Base-by-base conservation (phyloP, 805 yeast species). In the Blastobotrys attinorum region DNA sequence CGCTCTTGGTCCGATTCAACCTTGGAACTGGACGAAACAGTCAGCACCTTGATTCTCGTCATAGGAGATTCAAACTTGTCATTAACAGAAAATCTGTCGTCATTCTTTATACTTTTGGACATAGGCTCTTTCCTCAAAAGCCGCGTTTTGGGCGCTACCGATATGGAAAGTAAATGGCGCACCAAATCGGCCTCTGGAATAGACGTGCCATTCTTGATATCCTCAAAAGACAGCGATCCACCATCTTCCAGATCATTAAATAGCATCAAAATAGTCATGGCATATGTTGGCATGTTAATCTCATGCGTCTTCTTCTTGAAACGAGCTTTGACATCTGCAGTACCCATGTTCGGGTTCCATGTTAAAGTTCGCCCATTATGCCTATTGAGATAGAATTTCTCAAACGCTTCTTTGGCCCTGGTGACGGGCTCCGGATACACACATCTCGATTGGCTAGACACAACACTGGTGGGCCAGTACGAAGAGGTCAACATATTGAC, bases 271-370 rank as follows among this genome's bases (percentile, higher is more conserved):
- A 92, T 77, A 0, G 84, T 64, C n/a, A 84, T 89, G 10, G 95
- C 82, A 51, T 80, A 78, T 0, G 94, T 72, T 0, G 96, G 81
- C 76, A 88, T 72, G 49, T 79, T 83, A 35, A 89, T 73, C 46
- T 84, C 89, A 56, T 90, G 89, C 1, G 81, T 74, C 39, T 76
- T 73, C 25, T 78, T 73, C 3, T 81, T 79, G 52, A 81, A 83
- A 29, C 79, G 71, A 53, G 83, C 79, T 41, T 83, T 70, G 43
- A 90, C 69, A 54, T 89, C 97, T 46, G 86, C 80, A 4, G 85
- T 77, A 4, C 96, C 95, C 56, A 85, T 75, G 51, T 79, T 79
- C 20, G 89, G 85, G 31, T 87, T 80, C 97, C 97, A 92, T 6
- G 65, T 66, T 38, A 83, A 58, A 39, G 66, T 69, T 51, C 94